Conservation (phyloP, 192 early-diverging fungal genomes). For the Coemansia sp. region DNA sequence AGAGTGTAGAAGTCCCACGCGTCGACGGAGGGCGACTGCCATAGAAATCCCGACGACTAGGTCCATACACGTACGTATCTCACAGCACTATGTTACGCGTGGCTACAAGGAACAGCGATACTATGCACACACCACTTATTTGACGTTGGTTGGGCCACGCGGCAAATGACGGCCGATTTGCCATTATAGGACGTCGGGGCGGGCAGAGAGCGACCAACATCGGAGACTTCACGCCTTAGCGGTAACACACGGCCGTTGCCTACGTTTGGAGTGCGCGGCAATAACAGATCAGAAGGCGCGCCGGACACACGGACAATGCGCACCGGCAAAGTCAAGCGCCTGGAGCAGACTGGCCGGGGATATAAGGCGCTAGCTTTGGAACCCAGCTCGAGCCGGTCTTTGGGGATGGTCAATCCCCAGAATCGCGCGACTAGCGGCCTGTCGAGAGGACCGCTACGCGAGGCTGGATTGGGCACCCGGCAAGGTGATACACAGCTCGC, state of each 20-base stretch:
- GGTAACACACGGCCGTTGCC: neutral
- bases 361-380: neutral
- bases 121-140: too few relatives aligned
- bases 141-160: too few relatives aligned
- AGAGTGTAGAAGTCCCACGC: too few relatives aligned
- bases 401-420: neutral
- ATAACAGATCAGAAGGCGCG: neutral
- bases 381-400: neutral
- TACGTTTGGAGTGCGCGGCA: neutral
- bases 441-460: neutral
- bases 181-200: neutral
- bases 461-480: neutral
- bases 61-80: too few relatives aligned
- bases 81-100: too few relatives aligned
- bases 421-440: neutral
- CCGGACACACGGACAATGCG: neutral
- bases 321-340: slow-evolving; percentile 3
- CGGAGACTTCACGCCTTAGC: neutral
- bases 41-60: too few relatives aligned
- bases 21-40: too few relatives aligned
- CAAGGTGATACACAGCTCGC: neutral
- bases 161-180: neutral
- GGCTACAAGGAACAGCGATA: too few relatives aligned
- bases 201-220: too few relatives aligned
- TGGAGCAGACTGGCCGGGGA: neutral